Conservation (phyloP, 1,139 yeast genomes). For the Pichia sp. region DNA sequence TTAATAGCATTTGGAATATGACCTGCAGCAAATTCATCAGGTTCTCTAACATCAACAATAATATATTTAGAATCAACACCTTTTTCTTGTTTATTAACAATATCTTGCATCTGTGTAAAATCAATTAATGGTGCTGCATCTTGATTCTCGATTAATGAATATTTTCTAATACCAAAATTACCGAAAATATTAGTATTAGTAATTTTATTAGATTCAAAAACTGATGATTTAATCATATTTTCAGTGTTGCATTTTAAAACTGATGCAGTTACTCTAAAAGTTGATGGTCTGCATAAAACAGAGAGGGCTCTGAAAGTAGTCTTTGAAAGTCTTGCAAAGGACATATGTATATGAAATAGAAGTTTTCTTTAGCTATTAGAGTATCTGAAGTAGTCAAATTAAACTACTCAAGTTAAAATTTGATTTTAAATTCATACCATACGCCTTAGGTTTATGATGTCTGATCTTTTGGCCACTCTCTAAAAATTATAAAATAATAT, state of each 20-base stretch:
- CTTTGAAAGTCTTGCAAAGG: background rate
- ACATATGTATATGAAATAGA: background rate
- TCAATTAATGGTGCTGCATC: constrained; percentile 26
- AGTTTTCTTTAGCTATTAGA: no score
- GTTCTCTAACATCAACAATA: constrained; percentile 88
- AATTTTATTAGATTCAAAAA: background rate
- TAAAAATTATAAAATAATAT: no score
- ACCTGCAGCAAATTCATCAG: constrained; percentile 65
- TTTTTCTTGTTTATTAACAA: constrained; percentile 12
- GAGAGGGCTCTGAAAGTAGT: background rate
- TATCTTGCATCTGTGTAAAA: constrained; percentile 23
- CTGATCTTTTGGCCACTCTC: no score
- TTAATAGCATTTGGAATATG: constrained; percentile 80
- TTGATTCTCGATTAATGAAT: constrained; percentile 18
- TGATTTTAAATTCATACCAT: no score
- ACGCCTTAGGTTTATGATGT: no score
- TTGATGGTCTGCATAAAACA: background rate
- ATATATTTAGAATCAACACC: constrained; percentile 30
- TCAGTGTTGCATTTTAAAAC: no score
- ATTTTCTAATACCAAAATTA: constrained; percentile 13
- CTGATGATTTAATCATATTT: background rate
- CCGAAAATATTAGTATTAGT: background rate
- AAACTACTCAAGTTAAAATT: no score
- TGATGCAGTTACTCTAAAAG: background rate
- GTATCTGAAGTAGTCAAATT: no score